A percentile compares a stretch with the other conserved stretches of the same genome.
These are phyloP conservation scores for Lentinula novae-zelandiae DNA, from an alignment of 1,284 basidiomycete species.

Conservation along the genomic window DNA sequence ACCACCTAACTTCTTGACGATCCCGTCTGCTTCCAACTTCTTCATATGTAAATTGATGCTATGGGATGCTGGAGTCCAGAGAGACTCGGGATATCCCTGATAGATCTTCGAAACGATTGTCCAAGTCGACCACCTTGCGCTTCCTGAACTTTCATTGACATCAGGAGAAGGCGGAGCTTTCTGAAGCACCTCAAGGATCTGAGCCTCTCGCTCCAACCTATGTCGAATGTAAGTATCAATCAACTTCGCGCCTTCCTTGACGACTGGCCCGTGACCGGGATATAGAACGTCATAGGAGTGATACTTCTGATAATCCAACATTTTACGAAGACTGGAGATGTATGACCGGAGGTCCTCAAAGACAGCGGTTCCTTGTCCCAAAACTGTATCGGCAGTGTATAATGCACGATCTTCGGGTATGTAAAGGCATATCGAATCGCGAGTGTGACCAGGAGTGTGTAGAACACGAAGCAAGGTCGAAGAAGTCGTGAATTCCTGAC, in stretches of 20 bases:
- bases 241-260: conserved; percentile 52
- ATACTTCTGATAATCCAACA: conserved; percentile 43
- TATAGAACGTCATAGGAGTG: conserved; percentile 54
- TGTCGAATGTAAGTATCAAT: conserved; percentile 80
- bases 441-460: conserved; percentile 89
- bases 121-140: conserved; percentile 56
- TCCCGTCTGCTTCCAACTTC: conserved; percentile 70
- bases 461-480: conserved; percentile 53
- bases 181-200: conserved; percentile 65
- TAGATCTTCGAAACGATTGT: conserved; percentile 65
- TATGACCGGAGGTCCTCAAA: conserved; percentile 85
- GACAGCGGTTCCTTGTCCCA: conserved; percentile 88
- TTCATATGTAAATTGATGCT: conserved; percentile 71
- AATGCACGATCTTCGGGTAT: conserved; percentile 62
- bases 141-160: neutral
- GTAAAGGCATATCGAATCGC: conserved; percentile 78
- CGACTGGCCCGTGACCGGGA: conserved; percentile 86
- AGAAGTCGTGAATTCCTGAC: conserved; percentile 39
- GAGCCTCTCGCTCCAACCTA: conserved; percentile 76
- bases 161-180: conserved; percentile 25
- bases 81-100: conserved; percentile 61
- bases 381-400: conserved; percentile 88
- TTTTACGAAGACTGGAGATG: conserved; percentile 62
- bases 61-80: conserved; percentile 73
- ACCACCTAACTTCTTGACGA: conserved; percentile 47